phyloP scores from a whole-genome alignment of 495 filamentous ascomycete species.

The Penicillium salamii region DNA sequence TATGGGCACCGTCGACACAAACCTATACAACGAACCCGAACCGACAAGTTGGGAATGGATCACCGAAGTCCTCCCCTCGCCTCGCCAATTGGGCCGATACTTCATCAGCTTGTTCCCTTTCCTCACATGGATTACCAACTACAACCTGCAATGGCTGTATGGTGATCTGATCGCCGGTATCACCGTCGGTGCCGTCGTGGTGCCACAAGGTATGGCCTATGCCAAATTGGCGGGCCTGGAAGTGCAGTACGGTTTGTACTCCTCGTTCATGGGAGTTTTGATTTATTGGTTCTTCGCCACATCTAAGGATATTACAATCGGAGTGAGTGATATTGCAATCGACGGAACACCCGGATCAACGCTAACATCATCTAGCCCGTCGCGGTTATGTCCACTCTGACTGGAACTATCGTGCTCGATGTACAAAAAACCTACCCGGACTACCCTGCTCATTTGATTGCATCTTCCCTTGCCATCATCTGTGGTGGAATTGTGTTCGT shows the following conservation, averaged over 20 bases:
- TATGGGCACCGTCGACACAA: slow-evolving; percentile 69
- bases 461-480: slow-evolving; percentile 77
- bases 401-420: slow-evolving; percentile 71
- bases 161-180: slow-evolving; percentile 93
- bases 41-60: slow-evolving; percentile 76
- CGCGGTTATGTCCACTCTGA: slow-evolving; percentile 90
- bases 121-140: slow-evolving; percentile 77
- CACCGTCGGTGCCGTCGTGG: slow-evolving; percentile 92
- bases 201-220: slow-evolving; percentile 98
- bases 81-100: slow-evolving; percentile 55
- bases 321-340: slow-evolving; percentile 55
- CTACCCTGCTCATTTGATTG: slow-evolving; percentile 59
- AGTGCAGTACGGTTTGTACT: slow-evolving; percentile 87
- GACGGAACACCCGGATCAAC: slow-evolving; percentile 3
- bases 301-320: slow-evolving; percentile 98
- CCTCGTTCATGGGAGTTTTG: slow-evolving; percentile 95
- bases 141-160: slow-evolving; percentile 84
- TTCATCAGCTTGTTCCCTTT: slow-evolving; percentile 78
- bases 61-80: slow-evolving; percentile 54
- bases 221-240: slow-evolving; percentile 76
- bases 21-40: slow-evolving; percentile 76
- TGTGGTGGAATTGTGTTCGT: slow-evolving; percentile 77
- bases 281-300: slow-evolving; percentile 99
- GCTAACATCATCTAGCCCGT: slow-evolving; percentile 63
- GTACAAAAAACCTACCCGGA: slow-evolving; percentile 57